phyloP scores from a whole-genome alignment of 164 flowering plant genomes.

The Vitis cinerea region DNA sequence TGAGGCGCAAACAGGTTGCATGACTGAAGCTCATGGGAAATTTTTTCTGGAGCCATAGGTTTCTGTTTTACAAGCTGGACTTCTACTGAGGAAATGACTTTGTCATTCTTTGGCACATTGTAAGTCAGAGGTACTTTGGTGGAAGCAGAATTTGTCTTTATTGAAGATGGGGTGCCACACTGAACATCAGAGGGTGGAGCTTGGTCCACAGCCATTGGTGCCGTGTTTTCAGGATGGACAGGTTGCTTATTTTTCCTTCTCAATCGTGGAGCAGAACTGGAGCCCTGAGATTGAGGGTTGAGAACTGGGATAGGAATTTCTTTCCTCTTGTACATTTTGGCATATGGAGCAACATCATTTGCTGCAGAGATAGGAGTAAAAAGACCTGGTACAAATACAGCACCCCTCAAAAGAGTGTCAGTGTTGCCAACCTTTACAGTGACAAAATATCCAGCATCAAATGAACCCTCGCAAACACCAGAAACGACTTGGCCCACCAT shows the following conservation, averaged over 20 bases:
- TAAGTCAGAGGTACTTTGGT: neutral
- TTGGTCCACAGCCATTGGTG: neutral
- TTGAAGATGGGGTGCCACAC: neutral
- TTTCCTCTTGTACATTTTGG: constrained; percentile 33
- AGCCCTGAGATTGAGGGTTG: constrained; percentile 6
- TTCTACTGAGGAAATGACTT: too few relatives aligned
- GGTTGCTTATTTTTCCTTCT: constrained; percentile 12
- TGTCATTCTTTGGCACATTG: too few relatives aligned
- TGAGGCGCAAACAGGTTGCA: too few relatives aligned
- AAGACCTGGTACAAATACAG: constrained; percentile 41
- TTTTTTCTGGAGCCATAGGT: too few relatives aligned
- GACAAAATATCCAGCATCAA: constrained; percentile 55
- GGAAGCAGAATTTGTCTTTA: constrained; percentile 6
- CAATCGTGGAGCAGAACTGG: neutral
- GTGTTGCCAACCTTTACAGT: constrained; percentile 33
- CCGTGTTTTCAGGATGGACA: constrained; percentile 7
- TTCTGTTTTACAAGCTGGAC: too few relatives aligned
- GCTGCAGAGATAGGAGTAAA: constrained; percentile 34
- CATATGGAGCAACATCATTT: constrained; percentile 56
- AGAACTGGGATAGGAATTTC: constrained; percentile 30
- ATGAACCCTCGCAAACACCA: constrained; percentile 48
- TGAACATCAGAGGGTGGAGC: neutral
- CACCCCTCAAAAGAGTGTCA: constrained; percentile 35
- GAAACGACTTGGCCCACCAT: constrained; percentile 49
- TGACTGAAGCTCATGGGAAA: too few relatives aligned